These are phyloP conservation scores for Plenodomus tracheiphilus DNA, from an alignment of 2,329 filamentous ascomycete species.

Conservation along the genomic window DNA sequence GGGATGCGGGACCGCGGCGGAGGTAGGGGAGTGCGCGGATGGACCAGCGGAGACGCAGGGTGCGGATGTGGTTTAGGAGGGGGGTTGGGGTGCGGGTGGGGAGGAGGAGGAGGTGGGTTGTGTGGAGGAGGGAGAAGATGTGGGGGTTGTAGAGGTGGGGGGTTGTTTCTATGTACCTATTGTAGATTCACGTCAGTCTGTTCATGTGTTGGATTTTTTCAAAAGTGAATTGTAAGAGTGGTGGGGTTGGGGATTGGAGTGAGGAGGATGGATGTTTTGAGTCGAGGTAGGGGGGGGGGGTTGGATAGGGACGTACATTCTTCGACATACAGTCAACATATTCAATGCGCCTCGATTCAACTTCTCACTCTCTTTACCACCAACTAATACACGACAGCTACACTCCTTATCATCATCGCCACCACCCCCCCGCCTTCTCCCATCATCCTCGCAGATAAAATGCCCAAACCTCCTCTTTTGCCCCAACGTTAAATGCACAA, in stretches of 20 bases:
- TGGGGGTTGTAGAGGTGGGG: constrained; percentile 34
- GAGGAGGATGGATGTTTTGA: background rate
- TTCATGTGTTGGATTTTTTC: too few relatives aligned
- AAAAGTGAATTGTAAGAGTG: too few relatives aligned
- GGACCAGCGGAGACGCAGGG: constrained; percentile 35
- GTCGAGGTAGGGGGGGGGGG: background rate
- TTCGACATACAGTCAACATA: constrained; percentile 29
- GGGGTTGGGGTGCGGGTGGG: constrained; percentile 29
- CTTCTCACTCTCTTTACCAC: constrained; percentile 22
- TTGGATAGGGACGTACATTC: constrained; percentile 27
- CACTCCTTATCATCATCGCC: constrained; percentile 19
- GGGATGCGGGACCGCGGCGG: constrained; percentile 21
- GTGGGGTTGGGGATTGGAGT: background rate
- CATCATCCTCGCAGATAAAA: constrained; percentile 31
- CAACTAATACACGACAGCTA: constrained; percentile 34
- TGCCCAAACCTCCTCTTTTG: constrained; percentile 35
- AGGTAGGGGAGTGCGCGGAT: constrained; percentile 41
- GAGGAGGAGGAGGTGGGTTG: constrained; percentile 39
- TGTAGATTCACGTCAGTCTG: background rate
- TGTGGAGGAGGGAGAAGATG: constrained; percentile 39
- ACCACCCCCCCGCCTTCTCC: background rate
- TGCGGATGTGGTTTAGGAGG: constrained; percentile 32
- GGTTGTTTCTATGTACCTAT: constrained; percentile 38
- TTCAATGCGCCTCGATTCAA: constrained; percentile 14
- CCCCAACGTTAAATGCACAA: constrained; percentile 36